Base-by-base conservation (phyloP, 352 stramenopile genomes). In the Phytophthora ramorum region DNA sequence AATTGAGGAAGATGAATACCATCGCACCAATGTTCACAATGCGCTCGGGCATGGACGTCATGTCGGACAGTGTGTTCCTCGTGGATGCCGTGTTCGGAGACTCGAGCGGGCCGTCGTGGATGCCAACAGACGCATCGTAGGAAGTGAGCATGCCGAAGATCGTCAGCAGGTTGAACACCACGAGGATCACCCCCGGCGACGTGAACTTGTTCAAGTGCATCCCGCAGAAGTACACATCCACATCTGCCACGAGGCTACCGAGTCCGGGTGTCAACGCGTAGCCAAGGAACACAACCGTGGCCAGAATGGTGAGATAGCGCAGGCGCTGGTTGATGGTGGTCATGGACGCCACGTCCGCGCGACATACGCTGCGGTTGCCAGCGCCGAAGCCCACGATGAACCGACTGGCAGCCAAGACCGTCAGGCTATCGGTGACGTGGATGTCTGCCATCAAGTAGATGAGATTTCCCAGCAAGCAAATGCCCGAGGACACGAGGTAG, bases 1-100 rank as follows among this genome's bases (percentile, higher is more conserved):
- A 90, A 70, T 94, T 94, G 30, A 94, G 69, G 62, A 88, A 86
- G 65, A 94, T 92, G 62, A 92, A 94, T 9, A 94, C 81, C 17
- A 81, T 64, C 0, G 81, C 82, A 34, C 85, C 85, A 56, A 89
- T 85, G 56, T 84, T 84, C n/a, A 94, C 81, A 48, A 94, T 78
- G 34, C 78, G 76, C 45, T 87, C 78, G 2, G 85, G 79, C 48
- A 91, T 74, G 4, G 64, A 74, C n/a, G 75, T 90, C 47, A 76
- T 57, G 35, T 88, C 58, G 46, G 81, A 86, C 34, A 89, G 47
- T 20, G 77, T 73, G 61, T 87, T 90, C 45, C 63, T 79, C 19
- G 50, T 70, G 3, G 50, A 63, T 16, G 71, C 62, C 4, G 66
- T 63, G 41, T 48, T 80, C 5, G 82, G 82, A 8, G 71, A 84